Conservation (phyloP, 148 eudicot species). For the Polygonum maritimum region DNA sequence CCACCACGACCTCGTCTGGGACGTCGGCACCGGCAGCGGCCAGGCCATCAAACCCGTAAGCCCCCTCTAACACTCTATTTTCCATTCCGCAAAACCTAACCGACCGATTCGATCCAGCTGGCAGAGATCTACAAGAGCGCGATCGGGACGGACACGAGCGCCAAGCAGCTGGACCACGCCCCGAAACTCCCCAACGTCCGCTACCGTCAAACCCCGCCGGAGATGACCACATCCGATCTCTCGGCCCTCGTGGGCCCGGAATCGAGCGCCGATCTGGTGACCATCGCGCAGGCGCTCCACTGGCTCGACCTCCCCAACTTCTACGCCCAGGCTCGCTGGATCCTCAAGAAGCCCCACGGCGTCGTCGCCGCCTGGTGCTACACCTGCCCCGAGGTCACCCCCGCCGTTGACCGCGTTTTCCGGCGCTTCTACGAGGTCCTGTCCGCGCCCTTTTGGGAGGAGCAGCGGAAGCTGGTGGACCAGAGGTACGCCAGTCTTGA, state of each 20-base stretch:
- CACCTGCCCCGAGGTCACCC: conserved; percentile 37
- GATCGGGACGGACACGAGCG: conserved; percentile 77
- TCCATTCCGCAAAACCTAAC: too few species aligned
- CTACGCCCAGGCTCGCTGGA: conserved; percentile 37
- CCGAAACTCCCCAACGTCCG: conserved; percentile 57
- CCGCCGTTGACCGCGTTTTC: conserved; percentile 37
- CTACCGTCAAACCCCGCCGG: conserved; percentile 44
- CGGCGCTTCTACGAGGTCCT: conserved; percentile 24
- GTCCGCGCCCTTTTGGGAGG: conserved; percentile 41
- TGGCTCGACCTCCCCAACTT: conserved; percentile 67
- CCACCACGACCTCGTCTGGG: conserved; percentile 38
- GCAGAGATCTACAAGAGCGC: conserved; percentile 55
- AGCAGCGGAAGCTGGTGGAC: conserved; percentile 41
- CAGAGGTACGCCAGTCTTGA: conserved; percentile 32
- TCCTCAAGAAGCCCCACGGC: conserved; percentile 65
- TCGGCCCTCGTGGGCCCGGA: conserved; percentile 18
- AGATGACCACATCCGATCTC: conserved; percentile 27
- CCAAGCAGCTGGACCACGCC: conserved; percentile 60
- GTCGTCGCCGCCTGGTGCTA: conserved; percentile 86
- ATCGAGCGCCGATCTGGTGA: conserved; percentile 49
- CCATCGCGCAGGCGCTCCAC: conserved; percentile 72
- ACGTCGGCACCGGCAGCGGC: conserved; percentile 58
- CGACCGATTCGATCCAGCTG: conserved; percentile 21
- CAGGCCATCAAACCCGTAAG: conserved; percentile 61
- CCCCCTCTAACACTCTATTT: background rate